Percentiles rank a stretch among this genome's conserved stretches.
phyloP scores from a whole-genome alignment of 345 rosid species.

The Hibiscus mutabilis region DNA sequence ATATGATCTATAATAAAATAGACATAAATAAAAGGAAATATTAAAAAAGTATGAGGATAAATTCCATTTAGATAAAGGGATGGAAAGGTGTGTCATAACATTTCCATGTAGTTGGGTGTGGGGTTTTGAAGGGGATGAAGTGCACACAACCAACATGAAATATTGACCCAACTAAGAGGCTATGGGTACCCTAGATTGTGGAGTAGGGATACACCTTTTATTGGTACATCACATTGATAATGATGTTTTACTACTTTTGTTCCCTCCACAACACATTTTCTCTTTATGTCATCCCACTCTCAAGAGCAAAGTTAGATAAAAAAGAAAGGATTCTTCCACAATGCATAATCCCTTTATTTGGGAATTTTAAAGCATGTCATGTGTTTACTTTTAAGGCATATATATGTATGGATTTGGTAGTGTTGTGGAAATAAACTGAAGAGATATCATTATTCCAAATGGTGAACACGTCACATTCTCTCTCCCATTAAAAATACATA shows the following conservation, averaged over 20 bases:
- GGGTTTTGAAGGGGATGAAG: slow-evolving; percentile 5
- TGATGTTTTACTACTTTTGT: background rate
- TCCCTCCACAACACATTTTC: background rate
- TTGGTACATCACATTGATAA: slow-evolving; percentile 10
- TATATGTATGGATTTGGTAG: background rate
- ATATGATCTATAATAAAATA: too few relatives aligned
- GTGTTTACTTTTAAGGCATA: slow-evolving; percentile 9
- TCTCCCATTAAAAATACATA: slow-evolving; percentile 10
- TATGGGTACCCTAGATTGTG: slow-evolving; percentile 5
- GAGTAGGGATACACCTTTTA: background rate
- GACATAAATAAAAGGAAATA: background rate
- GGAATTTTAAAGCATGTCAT: slow-evolving; percentile 11
- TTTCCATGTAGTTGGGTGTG: slow-evolving; percentile 19
- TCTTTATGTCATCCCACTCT: slow-evolving; percentile 17
- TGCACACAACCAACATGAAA: slow-evolving; percentile 13
- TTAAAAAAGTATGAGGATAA: background rate
- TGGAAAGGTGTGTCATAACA: slow-evolving; percentile 21
- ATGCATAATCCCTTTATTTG: slow-evolving; percentile 1
- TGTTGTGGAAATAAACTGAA: background rate
- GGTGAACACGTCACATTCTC: slow-evolving; percentile 21
- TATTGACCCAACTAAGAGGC: slow-evolving; percentile 15
- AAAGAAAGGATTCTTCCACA: background rate
- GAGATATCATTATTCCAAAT: slow-evolving; percentile 12
- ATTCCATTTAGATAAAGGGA: slow-evolving; percentile 10
- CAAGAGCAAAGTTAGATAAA: background rate